A percentile compares a stretch with the other conserved stretches of the same genome.
Conservation (phyloP, 2,329 filamentous ascomycete species). For the Scytalidium sp. region DNA sequence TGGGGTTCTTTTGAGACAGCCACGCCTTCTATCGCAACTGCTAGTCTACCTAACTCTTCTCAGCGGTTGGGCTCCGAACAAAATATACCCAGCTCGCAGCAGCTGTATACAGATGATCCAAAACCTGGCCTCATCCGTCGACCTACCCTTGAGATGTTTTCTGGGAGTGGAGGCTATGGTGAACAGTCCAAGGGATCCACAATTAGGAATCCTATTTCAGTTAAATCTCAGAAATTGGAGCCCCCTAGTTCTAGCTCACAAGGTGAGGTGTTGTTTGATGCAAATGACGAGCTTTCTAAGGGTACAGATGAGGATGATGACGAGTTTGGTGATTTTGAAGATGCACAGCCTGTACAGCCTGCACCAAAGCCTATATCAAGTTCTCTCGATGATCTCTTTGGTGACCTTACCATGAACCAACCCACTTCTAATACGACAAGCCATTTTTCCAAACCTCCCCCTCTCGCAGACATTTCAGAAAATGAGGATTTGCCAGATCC, state of each 20-base stretch:
- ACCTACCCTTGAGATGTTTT: slow-evolving; percentile 24
- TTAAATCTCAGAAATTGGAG: neutral
- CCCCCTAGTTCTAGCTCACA: slow-evolving; percentile 10
- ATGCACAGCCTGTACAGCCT: slow-evolving; percentile 28
- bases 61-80: neutral
- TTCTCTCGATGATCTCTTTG: slow-evolving; percentile 29
- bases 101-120: neutral
- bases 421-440: slow-evolving; percentile 26
- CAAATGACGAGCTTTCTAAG: slow-evolving; percentile 31
- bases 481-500: slow-evolving; percentile 36
- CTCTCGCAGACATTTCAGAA: slow-evolving; percentile 22
- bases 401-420: slow-evolving; percentile 23
- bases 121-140: slow-evolving; percentile 16
- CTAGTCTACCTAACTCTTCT: no score
- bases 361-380: slow-evolving; percentile 7
- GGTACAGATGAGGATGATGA: slow-evolving; percentile 53
- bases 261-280: slow-evolving; percentile 30
- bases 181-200: neutral
- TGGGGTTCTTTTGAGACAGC: slow-evolving; percentile 25
- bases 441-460: slow-evolving; percentile 29
- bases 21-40: neutral
- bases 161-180: slow-evolving; percentile 7
- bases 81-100: neutral
- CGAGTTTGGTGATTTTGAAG: slow-evolving; percentile 66
- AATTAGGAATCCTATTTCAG: neutral